Conservation (phyloP, 2,329 filamentous ascomycete species). For the Curvularia sp. region DNA sequence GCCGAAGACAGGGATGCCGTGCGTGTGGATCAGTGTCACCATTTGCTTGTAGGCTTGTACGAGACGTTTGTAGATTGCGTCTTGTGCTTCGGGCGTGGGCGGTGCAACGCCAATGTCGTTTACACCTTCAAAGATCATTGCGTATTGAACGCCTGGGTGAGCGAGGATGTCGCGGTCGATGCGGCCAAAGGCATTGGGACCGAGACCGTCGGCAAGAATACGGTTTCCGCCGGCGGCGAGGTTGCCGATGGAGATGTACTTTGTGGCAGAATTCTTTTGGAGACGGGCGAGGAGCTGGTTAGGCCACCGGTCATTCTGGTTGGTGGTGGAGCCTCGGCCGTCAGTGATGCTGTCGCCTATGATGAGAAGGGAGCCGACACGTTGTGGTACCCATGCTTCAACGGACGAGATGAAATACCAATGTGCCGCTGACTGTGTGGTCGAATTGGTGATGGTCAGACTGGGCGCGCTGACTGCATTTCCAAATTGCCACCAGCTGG, state of each 20-base stretch:
- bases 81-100: slow-evolving; percentile 55
- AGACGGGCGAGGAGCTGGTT: slow-evolving; percentile 55
- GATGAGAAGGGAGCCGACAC: slow-evolving; percentile 58
- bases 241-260: slow-evolving; percentile 65
- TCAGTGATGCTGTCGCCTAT: slow-evolving; percentile 72
- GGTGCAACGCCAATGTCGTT: slow-evolving; percentile 65
- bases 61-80: slow-evolving; percentile 58
- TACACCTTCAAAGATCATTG: slow-evolving; percentile 72
- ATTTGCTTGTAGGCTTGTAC: slow-evolving; percentile 67
- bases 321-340: slow-evolving; percentile 65
- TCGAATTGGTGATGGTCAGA: slow-evolving; percentile 53
- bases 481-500: slow-evolving; percentile 65
- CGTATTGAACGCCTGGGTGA: slow-evolving; percentile 64
- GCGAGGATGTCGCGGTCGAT: slow-evolving; percentile 70
- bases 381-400: slow-evolving; percentile 60
- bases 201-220: slow-evolving; percentile 66
- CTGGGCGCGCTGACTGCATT: slow-evolving; percentile 61
- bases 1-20: slow-evolving; percentile 64
- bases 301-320: slow-evolving; percentile 63
- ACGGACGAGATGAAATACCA: slow-evolving; percentile 67
- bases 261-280: slow-evolving; percentile 50
- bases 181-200: slow-evolving; percentile 66
- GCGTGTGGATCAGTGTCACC: slow-evolving; percentile 60
- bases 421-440: slow-evolving; percentile 51
- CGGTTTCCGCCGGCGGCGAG: slow-evolving; percentile 74